Evolutionary conservation across 306 rosid species (phyloP), one percentile per base, ranked within the genome.

Genomic region (Parietaria judaica): DNA sequence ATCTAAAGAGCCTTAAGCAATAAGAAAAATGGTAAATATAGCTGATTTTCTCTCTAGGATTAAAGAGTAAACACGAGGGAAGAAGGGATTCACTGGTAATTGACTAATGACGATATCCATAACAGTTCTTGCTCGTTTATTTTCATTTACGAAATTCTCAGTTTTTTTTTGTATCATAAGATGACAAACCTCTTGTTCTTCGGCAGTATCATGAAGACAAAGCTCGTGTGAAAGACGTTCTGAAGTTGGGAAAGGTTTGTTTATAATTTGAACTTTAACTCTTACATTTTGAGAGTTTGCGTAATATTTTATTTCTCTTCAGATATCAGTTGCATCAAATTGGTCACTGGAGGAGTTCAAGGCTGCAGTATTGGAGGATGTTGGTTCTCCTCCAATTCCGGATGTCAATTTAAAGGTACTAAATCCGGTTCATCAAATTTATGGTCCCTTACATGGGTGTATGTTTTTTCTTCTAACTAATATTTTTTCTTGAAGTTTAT

Each of bases 151-250:
- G 31, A 49, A 41, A 41, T 1, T 41, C 7, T 41, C 9, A 8
- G 45, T 3, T 41, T 5, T 8, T 39, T 0, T 41, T 41, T 8
- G 9, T 8, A 8, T 5, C 15, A 49, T 49, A 10, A 10, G 14
- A 8, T 49, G 53, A 49, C 53, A 49, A 7, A 10, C 13, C 15
- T 52, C 64, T 60, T 65, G 34, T 39, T 31, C 37, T 35, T 66
- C 69, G 63, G 70, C 88, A 94, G 99, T 94, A 82, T 76, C 86
- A 81, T 73, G 97, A 84, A 62, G 97, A 88, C 65, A 94, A 86
- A 77, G 58, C 81, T n/a, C 78, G 76, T 43, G 44, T 94, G 56
- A 94, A 88, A 79, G 99, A 94, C 70, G 77, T 56, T 53, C 38
- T 86, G 63, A 88, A 92, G 83, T 72, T 74, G 51, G 86, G 84